Conservation (phyloP, 2,329 filamentous ascomycete genomes). For the Calonectria pteridis region DNA sequence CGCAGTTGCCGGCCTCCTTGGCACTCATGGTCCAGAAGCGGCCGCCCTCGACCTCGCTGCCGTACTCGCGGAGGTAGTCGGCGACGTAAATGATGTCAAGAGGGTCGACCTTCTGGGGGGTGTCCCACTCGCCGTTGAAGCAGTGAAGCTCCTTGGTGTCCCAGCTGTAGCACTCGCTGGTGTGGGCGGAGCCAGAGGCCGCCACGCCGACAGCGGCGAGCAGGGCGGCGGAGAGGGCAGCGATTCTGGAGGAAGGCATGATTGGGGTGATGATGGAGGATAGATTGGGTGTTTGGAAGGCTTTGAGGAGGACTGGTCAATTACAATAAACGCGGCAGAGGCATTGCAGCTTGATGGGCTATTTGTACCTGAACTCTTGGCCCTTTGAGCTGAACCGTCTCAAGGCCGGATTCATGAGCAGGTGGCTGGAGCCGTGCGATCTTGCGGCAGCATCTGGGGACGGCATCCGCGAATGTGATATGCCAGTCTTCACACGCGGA, state of each 20-base stretch:
- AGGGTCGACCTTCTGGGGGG: constrained; percentile 33
- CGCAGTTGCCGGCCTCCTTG: constrained; percentile 33
- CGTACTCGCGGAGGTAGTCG: constrained; percentile 26
- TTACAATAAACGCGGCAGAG: background rate
- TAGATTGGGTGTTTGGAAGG: no score
- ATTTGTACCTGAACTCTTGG: background rate
- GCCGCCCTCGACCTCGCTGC: constrained; percentile 4
- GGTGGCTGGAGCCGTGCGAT: background rate
- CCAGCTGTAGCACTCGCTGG: constrained; percentile 18
- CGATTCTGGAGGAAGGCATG: constrained; percentile 5
- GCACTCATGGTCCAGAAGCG: constrained; percentile 36
- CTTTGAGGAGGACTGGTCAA: no score
- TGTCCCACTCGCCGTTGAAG: constrained; percentile 33
- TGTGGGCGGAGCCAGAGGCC: background rate
- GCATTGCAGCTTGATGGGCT: background rate
- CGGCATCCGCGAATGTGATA: background rate
- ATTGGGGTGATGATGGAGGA: background rate
- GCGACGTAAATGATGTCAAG: constrained; percentile 37
- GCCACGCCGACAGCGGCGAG: background rate
- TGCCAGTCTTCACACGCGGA: background rate
- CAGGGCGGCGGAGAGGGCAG: background rate
- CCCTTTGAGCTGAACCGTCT: background rate
- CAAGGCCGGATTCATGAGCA: background rate
- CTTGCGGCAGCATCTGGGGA: background rate
- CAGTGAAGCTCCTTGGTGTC: constrained; percentile 26